Evolutionary conservation across 495 filamentous ascomycete genomes (phyloP).

Genomic region (Recurvomyces mirabilis): DNA sequence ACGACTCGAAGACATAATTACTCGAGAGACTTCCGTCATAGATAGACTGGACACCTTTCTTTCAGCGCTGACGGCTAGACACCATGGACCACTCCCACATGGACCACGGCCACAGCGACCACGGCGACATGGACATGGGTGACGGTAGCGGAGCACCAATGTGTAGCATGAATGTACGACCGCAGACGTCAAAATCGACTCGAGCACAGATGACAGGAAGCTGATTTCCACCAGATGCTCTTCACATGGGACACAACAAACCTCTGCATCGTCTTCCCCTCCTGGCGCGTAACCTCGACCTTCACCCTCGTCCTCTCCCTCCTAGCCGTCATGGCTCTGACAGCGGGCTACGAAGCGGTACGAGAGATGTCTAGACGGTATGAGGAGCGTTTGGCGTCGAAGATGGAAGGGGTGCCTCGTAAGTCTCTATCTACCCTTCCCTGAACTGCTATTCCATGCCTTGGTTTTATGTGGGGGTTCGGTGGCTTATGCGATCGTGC

Average conservation of each 20-base stretch:
- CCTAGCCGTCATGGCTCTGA: constrained; percentile 65
- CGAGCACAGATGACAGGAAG: too few species aligned
- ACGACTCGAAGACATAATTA: too few species aligned
- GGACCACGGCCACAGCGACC: constrained; percentile 21
- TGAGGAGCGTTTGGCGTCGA: constrained; percentile 26
- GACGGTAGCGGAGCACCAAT: constrained; percentile 15
- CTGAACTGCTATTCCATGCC: too few species aligned
- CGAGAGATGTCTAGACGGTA: constrained; percentile 66
- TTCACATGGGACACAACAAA: constrained; percentile 90
- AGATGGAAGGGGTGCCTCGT: constrained; percentile 8
- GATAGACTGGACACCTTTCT: too few species aligned
- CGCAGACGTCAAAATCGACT: constrained; percentile 17
- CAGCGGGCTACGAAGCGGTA: constrained; percentile 82
- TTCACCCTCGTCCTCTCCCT: constrained; percentile 67
- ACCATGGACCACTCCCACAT: constrained; percentile 48
- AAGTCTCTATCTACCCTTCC: constrained; percentile 8
- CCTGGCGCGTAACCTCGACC: constrained; percentile 74
- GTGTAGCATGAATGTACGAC: constrained; percentile 73
- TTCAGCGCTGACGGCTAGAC: too few species aligned
- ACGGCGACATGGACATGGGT: constrained; percentile 15
- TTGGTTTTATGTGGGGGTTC: background rate
- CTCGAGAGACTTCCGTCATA: too few species aligned
- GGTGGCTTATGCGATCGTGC: constrained; percentile 21
- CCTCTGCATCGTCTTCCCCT: constrained; percentile 88
- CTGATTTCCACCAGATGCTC: constrained; percentile 75